These are phyloP conservation scores for Diplocarpon mali DNA, from an alignment of 2,329 filamentous ascomycete species.

Conservation along the genomic window DNA sequence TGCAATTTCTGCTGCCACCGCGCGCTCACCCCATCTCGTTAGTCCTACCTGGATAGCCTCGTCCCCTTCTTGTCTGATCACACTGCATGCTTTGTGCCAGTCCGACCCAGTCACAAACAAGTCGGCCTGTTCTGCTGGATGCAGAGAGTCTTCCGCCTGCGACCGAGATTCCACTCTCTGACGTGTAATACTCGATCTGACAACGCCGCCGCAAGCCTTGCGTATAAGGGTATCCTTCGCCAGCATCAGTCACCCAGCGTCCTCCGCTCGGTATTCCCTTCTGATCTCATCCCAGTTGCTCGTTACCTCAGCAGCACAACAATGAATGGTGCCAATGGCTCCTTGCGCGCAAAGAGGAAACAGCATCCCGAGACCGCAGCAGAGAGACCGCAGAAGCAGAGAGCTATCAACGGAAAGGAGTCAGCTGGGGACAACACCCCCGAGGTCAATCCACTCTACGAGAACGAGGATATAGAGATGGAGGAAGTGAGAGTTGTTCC, in stretches of 20 bases:
- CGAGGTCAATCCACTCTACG: slow-evolving; percentile 19
- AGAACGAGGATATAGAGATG: slow-evolving; percentile 28
- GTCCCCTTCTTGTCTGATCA: neutral
- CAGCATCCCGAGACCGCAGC: slow-evolving; percentile 20
- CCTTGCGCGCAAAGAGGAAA: slow-evolving; percentile 25
- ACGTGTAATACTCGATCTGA: slow-evolving; percentile 20
- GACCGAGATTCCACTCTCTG: slow-evolving; percentile 25
- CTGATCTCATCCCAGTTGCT: slow-evolving; percentile 1
- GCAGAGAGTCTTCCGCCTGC: slow-evolving; percentile 23
- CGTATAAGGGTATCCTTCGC: slow-evolving; percentile 1
- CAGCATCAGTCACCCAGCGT: neutral
- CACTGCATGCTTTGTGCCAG: slow-evolving; percentile 13
- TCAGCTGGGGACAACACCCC: slow-evolving; percentile 27
- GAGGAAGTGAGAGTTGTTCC: slow-evolving; percentile 30
- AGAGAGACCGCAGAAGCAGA: slow-evolving; percentile 27
- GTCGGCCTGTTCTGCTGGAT: slow-evolving; percentile 20
- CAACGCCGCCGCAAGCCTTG: slow-evolving; percentile 9
- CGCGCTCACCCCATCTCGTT: too few species aligned
- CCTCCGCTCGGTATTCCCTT: neutral
- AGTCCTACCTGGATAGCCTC: neutral
- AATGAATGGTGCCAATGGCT: slow-evolving; percentile 24
- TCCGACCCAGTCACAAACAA: slow-evolving; percentile 3
- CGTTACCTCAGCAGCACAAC: slow-evolving; percentile 8
- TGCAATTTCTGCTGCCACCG: neutral
- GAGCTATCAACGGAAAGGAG: slow-evolving; percentile 26